Base-by-base conservation (phyloP, 768 basidiomycete species). In the Naganishia antarctica region DNA sequence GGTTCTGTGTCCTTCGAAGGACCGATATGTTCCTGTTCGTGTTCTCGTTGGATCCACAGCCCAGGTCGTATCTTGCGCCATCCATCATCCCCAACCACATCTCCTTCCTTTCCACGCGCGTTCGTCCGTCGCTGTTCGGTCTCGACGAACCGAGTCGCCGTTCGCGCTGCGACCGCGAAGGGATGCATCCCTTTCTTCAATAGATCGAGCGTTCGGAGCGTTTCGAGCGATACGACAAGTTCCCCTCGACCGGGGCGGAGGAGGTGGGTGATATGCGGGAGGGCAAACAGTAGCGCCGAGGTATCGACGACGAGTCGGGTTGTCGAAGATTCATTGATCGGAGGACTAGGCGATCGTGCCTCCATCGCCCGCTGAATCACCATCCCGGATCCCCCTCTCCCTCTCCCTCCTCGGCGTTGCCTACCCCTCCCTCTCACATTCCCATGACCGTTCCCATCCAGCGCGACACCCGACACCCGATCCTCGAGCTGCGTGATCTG, bases 121-220 rank as follows among this genome's bases (percentile, higher is more conserved):
- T 18, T 23, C 53, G 53, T 57, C 21, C 53, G 34, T 23, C 53
- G n/a, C 18, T 73, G 68, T 7, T 72, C 70, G 26, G 73, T 69
- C 58, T 96, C 92, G 45, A 96, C 83, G 59, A 91, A 86, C 25
- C 92, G 86, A 12, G 91, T 91, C 13, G 91, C 92, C 0, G 87
- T 82, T 23, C 92, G 87, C 1, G 91, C 91, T 28, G 86, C 85
- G 72, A 88, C 84, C 0, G 91, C 90, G 12, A 91, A 82, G 0
- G 84, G 79, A 28, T 82, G 87, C 0, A 86, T 85, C 0, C 91
- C 91, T 74, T 94, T 96, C 83, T 96, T 96, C 72, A 94, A 83
- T 1, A 93, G 80, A 73, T 96, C 92, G 2, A 96, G 82, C 0
- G 91, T 93, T 71, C 91, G 93, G 28, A 96, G 82, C 9, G 88